phyloP scores from a whole-genome alignment of 371 early-diverging fungal genomes.

The Sporodiniella umbellata region DNA sequence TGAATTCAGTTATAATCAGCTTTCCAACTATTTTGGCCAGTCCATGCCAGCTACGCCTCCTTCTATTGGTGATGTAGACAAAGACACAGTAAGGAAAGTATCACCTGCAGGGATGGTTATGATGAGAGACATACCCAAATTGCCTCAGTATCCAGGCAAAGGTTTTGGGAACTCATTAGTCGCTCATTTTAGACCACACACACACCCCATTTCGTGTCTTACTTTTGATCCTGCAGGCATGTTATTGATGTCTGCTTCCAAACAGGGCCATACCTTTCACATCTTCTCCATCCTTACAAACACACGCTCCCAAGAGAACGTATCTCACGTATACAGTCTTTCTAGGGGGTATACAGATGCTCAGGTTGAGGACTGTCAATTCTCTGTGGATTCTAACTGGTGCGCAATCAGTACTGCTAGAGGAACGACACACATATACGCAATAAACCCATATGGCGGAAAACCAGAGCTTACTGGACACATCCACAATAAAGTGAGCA shows the following conservation, averaged over 20 bases:
- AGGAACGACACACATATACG: constrained; percentile 78
- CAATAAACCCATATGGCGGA: constrained; percentile 70
- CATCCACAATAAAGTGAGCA: constrained; percentile 40
- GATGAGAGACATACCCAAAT: constrained; percentile 41
- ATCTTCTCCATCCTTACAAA: constrained; percentile 51
- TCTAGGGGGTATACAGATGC: constrained; percentile 80
- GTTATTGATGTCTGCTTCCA: constrained; percentile 68
- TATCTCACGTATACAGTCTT: constrained; percentile 67
- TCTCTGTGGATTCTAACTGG: constrained; percentile 75
- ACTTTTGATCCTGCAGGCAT: constrained; percentile 68
- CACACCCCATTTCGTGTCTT: constrained; percentile 64
- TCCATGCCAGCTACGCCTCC: background rate
- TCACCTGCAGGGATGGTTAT: constrained; percentile 51
- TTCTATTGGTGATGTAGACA: too few relatives aligned
- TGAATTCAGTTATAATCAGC: constrained; percentile 45
- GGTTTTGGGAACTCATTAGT: constrained; percentile 32
- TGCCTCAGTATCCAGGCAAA: constrained; percentile 29
- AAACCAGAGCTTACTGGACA: constrained; percentile 64
- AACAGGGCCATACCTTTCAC: constrained; percentile 75
- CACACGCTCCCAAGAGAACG: constrained; percentile 20
- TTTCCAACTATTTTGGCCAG: constrained; percentile 43
- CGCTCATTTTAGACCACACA: constrained; percentile 76
- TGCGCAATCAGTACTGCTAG: constrained; percentile 72
- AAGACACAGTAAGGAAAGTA: constrained; percentile 14
- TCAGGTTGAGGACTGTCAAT: constrained; percentile 67